phyloP scores from a whole-genome alignment of 1,139 yeast genomes.

The Meyerozyma smithsonii region DNA sequence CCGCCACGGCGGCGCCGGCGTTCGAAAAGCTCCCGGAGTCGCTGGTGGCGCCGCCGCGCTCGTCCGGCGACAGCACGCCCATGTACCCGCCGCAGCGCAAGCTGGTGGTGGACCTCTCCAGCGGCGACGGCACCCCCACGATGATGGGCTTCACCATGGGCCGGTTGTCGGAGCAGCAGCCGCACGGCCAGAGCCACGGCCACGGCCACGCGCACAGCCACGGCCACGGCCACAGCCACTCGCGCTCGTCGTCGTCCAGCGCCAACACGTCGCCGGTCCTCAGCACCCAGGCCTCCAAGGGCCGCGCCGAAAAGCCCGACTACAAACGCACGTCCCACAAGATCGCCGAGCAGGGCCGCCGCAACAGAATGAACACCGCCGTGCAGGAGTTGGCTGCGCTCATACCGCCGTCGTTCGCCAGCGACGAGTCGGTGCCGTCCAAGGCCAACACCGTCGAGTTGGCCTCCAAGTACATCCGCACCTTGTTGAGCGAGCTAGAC shows the following conservation, averaged over 20 bases:
- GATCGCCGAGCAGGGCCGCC: conserved; percentile 91
- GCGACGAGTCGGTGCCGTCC: conserved; percentile 60
- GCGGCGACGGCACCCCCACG: conserved; percentile 7
- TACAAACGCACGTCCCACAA: conserved; percentile 79
- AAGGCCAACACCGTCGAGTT: conserved; percentile 94
- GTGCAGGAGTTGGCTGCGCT: conserved; percentile 67
- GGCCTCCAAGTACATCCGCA: conserved; percentile 66
- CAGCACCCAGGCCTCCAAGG: conserved; percentile 11
- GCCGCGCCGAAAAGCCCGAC: conserved; percentile 18
- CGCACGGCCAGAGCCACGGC: no score
- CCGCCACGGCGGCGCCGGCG: conserved; percentile 10
- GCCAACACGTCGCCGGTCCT: conserved; percentile 13
- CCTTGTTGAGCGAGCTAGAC: conserved; percentile 44
- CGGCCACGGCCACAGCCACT: no score
- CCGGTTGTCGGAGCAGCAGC: conserved; percentile 36
- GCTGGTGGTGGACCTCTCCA: conserved; percentile 13
- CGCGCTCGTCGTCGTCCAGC: conserved; percentile 4
- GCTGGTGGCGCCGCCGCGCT: conserved; percentile 16
- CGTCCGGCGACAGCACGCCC: conserved; percentile 21
- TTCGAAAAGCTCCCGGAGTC: conserved; percentile 39
- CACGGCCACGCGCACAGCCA: no score
- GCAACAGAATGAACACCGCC: conserved; percentile 87
- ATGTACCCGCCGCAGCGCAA: conserved; percentile 39
- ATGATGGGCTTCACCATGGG: conserved; percentile 50
- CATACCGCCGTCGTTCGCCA: conserved; percentile 61